phyloP scores from a whole-genome alignment of 306 rosid species.

The Castanea sativa region DNA sequence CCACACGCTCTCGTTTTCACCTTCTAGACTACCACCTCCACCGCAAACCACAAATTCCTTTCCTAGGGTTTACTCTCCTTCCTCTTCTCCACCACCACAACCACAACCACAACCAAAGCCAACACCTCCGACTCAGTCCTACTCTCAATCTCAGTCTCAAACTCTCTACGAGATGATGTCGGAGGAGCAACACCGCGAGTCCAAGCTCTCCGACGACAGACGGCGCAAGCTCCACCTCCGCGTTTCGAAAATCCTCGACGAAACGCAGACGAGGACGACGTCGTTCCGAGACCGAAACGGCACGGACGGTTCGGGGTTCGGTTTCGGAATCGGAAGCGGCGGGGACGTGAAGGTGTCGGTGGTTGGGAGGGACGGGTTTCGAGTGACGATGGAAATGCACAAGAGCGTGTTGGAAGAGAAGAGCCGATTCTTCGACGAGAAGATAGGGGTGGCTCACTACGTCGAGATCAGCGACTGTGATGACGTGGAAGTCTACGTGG shows the following conservation, averaged over 20 bases:
- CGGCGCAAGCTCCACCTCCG: constrained; percentile 52
- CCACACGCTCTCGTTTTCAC: constrained; percentile 53
- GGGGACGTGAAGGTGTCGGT: constrained; percentile 72
- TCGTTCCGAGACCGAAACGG: too few species aligned
- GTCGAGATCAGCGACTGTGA: constrained; percentile 94
- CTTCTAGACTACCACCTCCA: constrained; percentile 40
- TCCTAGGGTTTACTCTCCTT: constrained; percentile 42
- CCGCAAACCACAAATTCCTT: background rate
- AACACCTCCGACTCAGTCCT: background rate
- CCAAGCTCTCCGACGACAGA: constrained; percentile 41
- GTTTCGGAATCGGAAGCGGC: constrained; percentile 31
- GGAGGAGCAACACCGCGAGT: constrained; percentile 43
- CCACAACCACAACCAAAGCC: constrained; percentile 27
- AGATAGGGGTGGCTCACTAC: constrained; percentile 55
- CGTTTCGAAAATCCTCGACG: constrained; percentile 46
- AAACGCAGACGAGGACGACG: constrained; percentile 19
- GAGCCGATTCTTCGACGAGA: constrained; percentile 79
- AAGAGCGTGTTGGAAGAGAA: constrained; percentile 61
- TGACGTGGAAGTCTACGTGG: constrained; percentile 76
- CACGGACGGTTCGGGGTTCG: constrained; percentile 26
- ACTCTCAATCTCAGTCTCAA: constrained; percentile 29
- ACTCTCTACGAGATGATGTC: constrained; percentile 86
- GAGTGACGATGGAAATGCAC: constrained; percentile 70
- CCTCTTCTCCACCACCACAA: constrained; percentile 29
- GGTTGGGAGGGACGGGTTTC: constrained; percentile 62